These are phyloP conservation scores for Chlorella variabilis DNA, from an alignment of 163 green algal species.

Conservation along the genomic window DNA sequence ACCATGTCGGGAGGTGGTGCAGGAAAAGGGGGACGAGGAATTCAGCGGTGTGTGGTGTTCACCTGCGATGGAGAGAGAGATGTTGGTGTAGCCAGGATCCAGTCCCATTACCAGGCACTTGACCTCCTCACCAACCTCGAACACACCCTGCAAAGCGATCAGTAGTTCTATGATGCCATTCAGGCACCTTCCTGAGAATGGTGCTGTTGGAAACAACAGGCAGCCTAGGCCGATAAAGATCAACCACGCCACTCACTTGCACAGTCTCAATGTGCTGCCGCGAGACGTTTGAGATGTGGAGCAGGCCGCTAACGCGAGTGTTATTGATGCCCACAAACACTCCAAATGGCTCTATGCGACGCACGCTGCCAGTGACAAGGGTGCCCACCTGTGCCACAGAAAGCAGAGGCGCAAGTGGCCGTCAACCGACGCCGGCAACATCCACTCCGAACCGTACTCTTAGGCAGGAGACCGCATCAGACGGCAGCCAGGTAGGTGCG, in stretches of 20 bases:
- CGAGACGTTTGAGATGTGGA: constrained; percentile 75
- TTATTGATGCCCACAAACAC: constrained; percentile 67
- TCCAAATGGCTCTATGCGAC: constrained; percentile 62
- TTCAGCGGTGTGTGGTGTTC: too few species aligned
- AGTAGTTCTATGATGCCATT: too few species aligned
- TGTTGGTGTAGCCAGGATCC: constrained; percentile 57
- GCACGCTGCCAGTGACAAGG: constrained; percentile 60
- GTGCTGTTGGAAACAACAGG: background rate
- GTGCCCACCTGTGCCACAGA: constrained; percentile 42
- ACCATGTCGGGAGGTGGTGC: too few species aligned
- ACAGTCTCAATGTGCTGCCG: constrained; percentile 29
- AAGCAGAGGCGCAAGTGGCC: too few species aligned
- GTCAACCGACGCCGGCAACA: too few species aligned
- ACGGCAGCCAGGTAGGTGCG: too few species aligned
- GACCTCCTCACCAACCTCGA: constrained; percentile 65
- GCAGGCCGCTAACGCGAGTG: constrained; percentile 56
- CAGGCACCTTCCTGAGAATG: too few species aligned
- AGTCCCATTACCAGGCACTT: constrained; percentile 65
- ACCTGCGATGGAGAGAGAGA: constrained; percentile 64
- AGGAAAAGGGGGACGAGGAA: background rate
- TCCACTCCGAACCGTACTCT: too few species aligned
- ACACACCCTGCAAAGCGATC: constrained; percentile 50
- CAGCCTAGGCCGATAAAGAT: too few species aligned
- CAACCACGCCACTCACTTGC: background rate
- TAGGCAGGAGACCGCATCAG: too few species aligned